A percentile compares a stretch with the other conserved stretches of the same genome.
These are phyloP conservation scores for Kalanchoe fedtschenkoi DNA, from an alignment of 164 flowering plant genomes.

Conservation along the genomic window DNA sequence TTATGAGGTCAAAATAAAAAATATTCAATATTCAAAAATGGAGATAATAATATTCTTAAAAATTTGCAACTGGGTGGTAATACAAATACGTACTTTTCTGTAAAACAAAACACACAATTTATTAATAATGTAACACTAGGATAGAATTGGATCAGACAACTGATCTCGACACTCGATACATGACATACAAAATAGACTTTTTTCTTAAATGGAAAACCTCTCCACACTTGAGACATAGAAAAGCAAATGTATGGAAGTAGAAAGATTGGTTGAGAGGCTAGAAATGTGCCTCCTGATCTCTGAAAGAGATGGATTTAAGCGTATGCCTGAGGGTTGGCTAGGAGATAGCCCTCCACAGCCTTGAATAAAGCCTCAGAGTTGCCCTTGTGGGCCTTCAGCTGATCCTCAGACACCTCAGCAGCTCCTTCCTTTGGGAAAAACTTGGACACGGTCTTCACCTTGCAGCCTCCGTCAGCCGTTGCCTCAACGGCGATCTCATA, in stretches of 20 bases:
- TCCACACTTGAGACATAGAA: neutral
- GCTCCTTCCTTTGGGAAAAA: conserved; percentile 1
- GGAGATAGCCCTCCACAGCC: conserved; percentile 3
- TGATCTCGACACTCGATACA: too few relatives aligned
- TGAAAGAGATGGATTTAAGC: neutral
- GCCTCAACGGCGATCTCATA: neutral
- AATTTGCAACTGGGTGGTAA: too few relatives aligned
- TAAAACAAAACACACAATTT: too few relatives aligned
- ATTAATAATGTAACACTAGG: too few relatives aligned
- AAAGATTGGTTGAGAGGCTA: neutral
- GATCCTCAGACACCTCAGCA: neutral
- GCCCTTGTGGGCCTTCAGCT: neutral
- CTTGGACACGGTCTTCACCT: neutral
- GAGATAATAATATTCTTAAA: too few relatives aligned
- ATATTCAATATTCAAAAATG: too few relatives aligned
- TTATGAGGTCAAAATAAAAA: too few relatives aligned
- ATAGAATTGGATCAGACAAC: too few relatives aligned
- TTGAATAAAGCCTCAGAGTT: conserved; percentile 1
- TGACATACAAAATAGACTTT: too few relatives aligned
- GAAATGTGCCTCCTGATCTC: neutral
- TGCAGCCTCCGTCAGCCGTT: conserved; percentile 1
- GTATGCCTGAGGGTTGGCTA: conserved; percentile 6
- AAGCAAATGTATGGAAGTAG: neutral
- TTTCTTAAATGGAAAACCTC: too few relatives aligned
- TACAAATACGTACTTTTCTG: too few relatives aligned